Base-by-base conservation (phyloP, 2,329 filamentous ascomycete species). In the Ploettnerulaceae sp. region DNA sequence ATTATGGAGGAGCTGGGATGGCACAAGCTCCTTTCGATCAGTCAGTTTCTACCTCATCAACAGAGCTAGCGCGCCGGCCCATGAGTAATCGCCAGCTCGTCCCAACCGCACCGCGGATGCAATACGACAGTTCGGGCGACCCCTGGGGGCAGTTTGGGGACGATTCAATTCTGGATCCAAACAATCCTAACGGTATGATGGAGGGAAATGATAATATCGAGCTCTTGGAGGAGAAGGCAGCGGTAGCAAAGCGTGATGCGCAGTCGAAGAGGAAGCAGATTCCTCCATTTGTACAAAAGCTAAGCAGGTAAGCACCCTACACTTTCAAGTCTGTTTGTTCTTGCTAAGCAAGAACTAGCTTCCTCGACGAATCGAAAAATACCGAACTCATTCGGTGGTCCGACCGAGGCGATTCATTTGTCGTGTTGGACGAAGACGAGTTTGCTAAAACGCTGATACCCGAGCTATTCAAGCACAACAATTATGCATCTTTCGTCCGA, bases 381-480 rank as follows among this genome's bases (percentile, higher is more conserved):
- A 91, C 89, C 2, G 89, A 96, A 25, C 74, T 97, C 38, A 98
- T 98, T 63, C 82, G 91, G 58, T 98, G 93, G 93, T 96, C 93
- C 0, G 88, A 95, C 59, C 89, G 91, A 61, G 93, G 93, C 22
- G 89, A 95, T 62, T 96, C 91, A 0, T 98, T 98, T 68, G 86
- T 97, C 47, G 91, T 98, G 3, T 71, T 97, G 7, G 91, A 98
- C 61, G 93, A 98, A 68, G 93, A 98, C 62, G 91, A 86, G 60
- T 88, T 88, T 61, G 84, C 84, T 6, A 81, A 82, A 60, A 86
- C 78, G 0, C 64, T 87, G 49, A 87, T 88, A 39, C 84, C 84
- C 0, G 83, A 87, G 59, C 71, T 87, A 4, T 88, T 87, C 71
- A 88, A 87, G 62, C 84, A 87, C 66, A 87, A 86, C 67, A 88